Base-by-base conservation (phyloP, 352 stramenopile species). In the Aphanomyces cochlioides region DNA sequence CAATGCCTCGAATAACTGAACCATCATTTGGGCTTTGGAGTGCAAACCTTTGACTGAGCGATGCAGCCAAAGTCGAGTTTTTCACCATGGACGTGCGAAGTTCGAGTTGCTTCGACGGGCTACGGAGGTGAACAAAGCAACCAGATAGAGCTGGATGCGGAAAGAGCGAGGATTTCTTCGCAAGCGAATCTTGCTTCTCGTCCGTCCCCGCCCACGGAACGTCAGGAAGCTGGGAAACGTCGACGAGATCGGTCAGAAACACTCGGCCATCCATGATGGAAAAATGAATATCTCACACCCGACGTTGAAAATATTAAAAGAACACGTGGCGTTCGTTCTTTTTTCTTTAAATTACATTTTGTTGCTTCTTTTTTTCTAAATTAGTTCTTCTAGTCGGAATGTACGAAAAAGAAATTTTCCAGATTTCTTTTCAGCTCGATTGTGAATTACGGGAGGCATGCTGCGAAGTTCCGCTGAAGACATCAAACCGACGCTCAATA, bases 201-300 rank as follows among this genome's bases (percentile, higher is more conserved):
- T 47, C 12, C 28, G n/a, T 12, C 17, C 61, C 64, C 7, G 47
- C 40, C 64, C 64, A 70, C 12, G 64, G 64, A 5, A 38, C 64
- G 5, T 43, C 6, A 34, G 64, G 47, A 34, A 70, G 36, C 40
- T 56, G 47, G 7, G 64, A 70, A 7, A 45, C 39, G 39, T 70
- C 64, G 12, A 70, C 21, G 28, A 70, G 64, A 40, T 70, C 64
- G 15, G 47, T 70, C n/a, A 70, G 64, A 50, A 70, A 70, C 6
- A 61, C 64, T 61, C 43, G 54, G 10, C 28, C 13, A n/a, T 61
- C 41, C 41, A 67, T 57, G 59, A 57, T 37, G 45, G n/a, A 13
- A 37, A 39, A 8, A 34, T 43, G 43, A 21, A 34, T n/a, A n/a
- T 19, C 47, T 28, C 28, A 28, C 28, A 28, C 28, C 28, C 28